These are phyloP conservation scores for Psilocybe subaeruginosa DNA, from an alignment of 768 basidiomycete genomes.

Conservation along the genomic window DNA sequence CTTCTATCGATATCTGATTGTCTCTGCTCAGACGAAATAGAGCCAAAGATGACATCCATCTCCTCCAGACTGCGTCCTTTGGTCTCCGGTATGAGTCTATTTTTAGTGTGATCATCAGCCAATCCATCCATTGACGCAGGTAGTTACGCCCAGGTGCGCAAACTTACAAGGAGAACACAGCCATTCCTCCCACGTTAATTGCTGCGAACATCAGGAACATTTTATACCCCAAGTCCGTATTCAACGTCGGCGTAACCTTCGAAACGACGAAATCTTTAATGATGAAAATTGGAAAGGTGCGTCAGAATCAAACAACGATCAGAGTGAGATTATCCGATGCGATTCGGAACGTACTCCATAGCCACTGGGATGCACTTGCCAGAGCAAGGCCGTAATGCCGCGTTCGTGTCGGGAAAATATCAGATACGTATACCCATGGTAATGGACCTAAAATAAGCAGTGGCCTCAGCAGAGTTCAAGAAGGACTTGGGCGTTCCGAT, in stretches of 20 bases:
- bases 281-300: neutral
- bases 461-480: neutral
- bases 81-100: conserved; percentile 62
- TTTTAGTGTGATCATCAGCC: neutral
- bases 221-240: conserved; percentile 67
- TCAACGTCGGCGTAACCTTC: conserved; percentile 70
- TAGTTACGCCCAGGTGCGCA: neutral
- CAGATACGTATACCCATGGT: conserved; percentile 68
- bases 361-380: conserved; percentile 81
- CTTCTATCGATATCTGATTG: conserved; percentile 52
- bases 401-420: conserved; percentile 87
- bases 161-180: conserved; percentile 61
- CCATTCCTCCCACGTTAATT: conserved; percentile 75
- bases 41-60: conserved; percentile 58
- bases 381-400: conserved; percentile 79
- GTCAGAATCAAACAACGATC: neutral
- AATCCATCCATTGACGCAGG: too few relatives aligned
- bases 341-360: conserved; percentile 62
- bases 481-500: neutral
- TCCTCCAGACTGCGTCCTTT: conserved; percentile 60
- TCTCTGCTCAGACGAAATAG: conserved; percentile 57
- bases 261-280: conserved; percentile 45
- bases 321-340: neutral
- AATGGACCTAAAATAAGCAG: conserved; percentile 41
- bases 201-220: conserved; percentile 79